phyloP scores from a whole-genome alignment of 2,329 filamentous ascomycete species.

The Aspergillus sp. region DNA sequence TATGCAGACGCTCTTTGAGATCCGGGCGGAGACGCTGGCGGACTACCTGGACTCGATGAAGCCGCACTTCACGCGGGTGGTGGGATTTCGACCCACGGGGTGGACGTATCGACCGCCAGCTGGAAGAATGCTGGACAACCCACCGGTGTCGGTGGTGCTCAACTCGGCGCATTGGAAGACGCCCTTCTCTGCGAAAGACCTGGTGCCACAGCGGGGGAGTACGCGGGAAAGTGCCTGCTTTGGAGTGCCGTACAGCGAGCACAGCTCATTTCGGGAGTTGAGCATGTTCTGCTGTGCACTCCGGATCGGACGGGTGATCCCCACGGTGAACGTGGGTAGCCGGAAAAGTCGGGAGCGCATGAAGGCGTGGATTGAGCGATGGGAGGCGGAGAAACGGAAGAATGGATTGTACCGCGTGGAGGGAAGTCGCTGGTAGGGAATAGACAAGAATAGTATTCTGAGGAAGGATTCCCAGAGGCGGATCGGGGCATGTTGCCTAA shows the following conservation, averaged over 20 bases:
- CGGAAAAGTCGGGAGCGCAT: slow-evolving; percentile 65
- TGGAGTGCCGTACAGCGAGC: slow-evolving; percentile 93
- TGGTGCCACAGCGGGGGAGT: slow-evolving; percentile 80
- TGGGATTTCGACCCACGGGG: slow-evolving; percentile 88
- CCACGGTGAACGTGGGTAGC: slow-evolving; percentile 84
- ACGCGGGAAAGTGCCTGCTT: slow-evolving; percentile 83
- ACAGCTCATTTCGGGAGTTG: slow-evolving; percentile 90
- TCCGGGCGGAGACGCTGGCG: slow-evolving; percentile 83
- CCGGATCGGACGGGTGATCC: slow-evolving; percentile 84
- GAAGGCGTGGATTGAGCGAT: slow-evolving; percentile 67
- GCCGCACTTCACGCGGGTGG: slow-evolving; percentile 79
- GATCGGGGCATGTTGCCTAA: too few relatives aligned
- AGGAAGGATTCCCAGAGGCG: too few relatives aligned
- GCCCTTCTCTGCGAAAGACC: slow-evolving; percentile 68
- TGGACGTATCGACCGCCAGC: slow-evolving; percentile 86
- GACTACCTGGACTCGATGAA: slow-evolving; percentile 83
- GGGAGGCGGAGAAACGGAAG: slow-evolving; percentile 64
- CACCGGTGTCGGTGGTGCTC: slow-evolving; percentile 66
- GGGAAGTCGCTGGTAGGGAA: slow-evolving; percentile 19
- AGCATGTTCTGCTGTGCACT: slow-evolving; percentile 90
- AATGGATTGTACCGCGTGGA: slow-evolving; percentile 58
- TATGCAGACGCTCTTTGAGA: slow-evolving; percentile 95
- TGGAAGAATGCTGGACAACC: slow-evolving; percentile 63
- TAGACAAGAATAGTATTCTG: too few relatives aligned
- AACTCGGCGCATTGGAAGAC: slow-evolving; percentile 73